These are phyloP conservation scores for Fusarium transvaalense DNA, from an alignment of 2,329 filamentous ascomycete genomes.

Conservation along the genomic window DNA sequence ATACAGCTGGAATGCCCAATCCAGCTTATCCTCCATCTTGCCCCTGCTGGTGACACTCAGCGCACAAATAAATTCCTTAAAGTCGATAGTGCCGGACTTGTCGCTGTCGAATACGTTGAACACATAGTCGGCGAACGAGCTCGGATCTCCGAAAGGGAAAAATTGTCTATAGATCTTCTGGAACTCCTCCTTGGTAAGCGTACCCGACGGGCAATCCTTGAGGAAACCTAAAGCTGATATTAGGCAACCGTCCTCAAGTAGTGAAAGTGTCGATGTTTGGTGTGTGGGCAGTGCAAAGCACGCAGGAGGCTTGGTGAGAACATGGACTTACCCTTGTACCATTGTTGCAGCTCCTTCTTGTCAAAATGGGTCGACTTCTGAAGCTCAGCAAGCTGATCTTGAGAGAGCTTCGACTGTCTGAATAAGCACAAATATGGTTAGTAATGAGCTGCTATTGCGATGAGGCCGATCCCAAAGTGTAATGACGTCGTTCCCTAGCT, in stretches of 20 bases:
- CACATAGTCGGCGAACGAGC: conserved; percentile 97
- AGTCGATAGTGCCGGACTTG: conserved; percentile 97
- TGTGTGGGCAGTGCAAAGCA: not conserved
- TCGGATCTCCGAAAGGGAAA: conserved; percentile 98
- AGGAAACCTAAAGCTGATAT: conserved; percentile 78
- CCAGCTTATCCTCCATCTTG: conserved; percentile 99
- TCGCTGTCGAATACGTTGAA: conserved; percentile 99
- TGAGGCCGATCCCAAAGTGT: conserved; percentile 18
- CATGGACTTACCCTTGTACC: conserved; percentile 89
- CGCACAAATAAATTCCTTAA: conserved; percentile 99
- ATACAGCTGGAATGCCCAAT: conserved; percentile 99
- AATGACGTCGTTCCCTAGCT: conserved; percentile 46
- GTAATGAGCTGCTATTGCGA: conserved; percentile 29
- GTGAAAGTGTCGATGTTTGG: not conserved
- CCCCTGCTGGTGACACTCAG: conserved; percentile 96
- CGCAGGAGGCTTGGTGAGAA: conserved; percentile 6
- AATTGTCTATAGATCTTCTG: conserved; percentile 99
- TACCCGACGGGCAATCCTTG: conserved; percentile 97
- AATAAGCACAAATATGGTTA: conserved; percentile 34
- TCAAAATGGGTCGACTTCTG: conserved; percentile 98
- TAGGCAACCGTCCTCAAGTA: conserved; percentile 23
- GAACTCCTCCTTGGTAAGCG: conserved; percentile 97
- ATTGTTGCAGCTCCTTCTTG: conserved; percentile 99
- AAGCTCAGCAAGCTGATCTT: conserved; percentile 93
- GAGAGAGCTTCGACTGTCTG: conserved; percentile 98